Conservation (phyloP, 2,329 filamentous ascomycete genomes). For the Calonectria hawksworthii region DNA sequence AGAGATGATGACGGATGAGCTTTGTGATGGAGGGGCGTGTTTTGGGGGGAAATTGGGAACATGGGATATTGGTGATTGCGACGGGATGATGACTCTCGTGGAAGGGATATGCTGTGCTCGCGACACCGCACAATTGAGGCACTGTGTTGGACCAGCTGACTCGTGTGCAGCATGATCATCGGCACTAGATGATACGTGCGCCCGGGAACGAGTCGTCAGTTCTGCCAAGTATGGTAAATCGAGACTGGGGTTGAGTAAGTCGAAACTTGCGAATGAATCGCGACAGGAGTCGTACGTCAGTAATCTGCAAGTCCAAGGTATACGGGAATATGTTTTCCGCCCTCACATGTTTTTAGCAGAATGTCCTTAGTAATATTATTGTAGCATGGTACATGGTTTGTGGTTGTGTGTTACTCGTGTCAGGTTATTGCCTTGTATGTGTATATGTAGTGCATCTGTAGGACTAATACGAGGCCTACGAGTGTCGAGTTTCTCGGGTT, state of each 20-base stretch:
- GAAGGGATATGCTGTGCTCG: neutral
- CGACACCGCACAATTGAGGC: neutral
- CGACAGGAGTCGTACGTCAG: too few species aligned
- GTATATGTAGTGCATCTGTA: neutral
- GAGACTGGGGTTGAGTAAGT: neutral
- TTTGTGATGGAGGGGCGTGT: neutral
- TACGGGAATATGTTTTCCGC: neutral
- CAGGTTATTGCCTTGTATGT: neutral
- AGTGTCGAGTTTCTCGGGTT: neutral
- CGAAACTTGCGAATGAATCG: neutral
- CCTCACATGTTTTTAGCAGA: neutral
- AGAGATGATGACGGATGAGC: neutral
- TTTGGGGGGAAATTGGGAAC: too few species aligned
- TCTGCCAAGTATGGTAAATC: neutral
- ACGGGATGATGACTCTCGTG: neutral
- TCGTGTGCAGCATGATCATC: neutral
- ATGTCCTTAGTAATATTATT: neutral
- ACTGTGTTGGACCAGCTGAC: constrained; percentile 7
- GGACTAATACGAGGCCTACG: neutral
- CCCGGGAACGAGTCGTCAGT: neutral
- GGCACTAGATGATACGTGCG: neutral
- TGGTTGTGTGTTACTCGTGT: neutral
- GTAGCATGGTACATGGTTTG: neutral
- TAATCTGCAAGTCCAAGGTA: neutral
- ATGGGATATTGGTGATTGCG: neutral